Percentiles rank a stretch among this genome's conserved stretches.
Evolutionary conservation across 495 filamentous ascomycete species (phyloP).

Genomic region (Copromyces sp.): DNA sequence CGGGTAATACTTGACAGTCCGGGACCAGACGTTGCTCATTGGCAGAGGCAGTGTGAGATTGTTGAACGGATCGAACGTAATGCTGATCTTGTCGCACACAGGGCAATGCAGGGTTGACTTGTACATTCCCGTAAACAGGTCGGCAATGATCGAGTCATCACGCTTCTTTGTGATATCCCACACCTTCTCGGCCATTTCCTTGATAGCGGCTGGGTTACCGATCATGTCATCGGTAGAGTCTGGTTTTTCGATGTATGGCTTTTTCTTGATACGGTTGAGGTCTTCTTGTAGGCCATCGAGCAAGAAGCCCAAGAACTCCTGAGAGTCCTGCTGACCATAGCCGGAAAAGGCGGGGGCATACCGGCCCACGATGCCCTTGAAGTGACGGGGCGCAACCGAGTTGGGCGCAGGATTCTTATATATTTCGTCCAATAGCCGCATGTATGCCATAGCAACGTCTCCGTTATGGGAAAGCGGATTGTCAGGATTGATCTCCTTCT

Average conservation of each 20-base stretch:
- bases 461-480: conserved; percentile 82
- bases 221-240: conserved; percentile 98
- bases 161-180: conserved; percentile 88
- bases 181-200: conserved; percentile 71
- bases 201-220: conserved; percentile 62
- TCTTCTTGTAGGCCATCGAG: conserved; percentile 94
- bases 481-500: conserved; percentile 65
- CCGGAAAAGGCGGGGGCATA: conserved; percentile 81
- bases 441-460: conserved; percentile 72
- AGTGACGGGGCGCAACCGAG: conserved; percentile 60
- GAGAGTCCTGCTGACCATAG: conserved; percentile 93
- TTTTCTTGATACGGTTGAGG: conserved; percentile 84
- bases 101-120: conserved; percentile 94
- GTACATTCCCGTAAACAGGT: conserved; percentile 94
- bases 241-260: conserved; percentile 95
- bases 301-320: conserved; percentile 94
- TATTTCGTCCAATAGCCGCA: conserved; percentile 58
- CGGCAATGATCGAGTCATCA: conserved; percentile 89
- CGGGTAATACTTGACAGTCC: conserved; percentile 63
- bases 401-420: conserved; percentile 51
- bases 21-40: conserved; percentile 65
- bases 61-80: conserved; percentile 97
- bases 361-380: conserved; percentile 72
- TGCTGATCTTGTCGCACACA: conserved; percentile 85
- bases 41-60: conserved; percentile 86